Conservation (phyloP, 2,329 filamentous ascomycete species). For the Arachnopeziza araneosa region DNA sequence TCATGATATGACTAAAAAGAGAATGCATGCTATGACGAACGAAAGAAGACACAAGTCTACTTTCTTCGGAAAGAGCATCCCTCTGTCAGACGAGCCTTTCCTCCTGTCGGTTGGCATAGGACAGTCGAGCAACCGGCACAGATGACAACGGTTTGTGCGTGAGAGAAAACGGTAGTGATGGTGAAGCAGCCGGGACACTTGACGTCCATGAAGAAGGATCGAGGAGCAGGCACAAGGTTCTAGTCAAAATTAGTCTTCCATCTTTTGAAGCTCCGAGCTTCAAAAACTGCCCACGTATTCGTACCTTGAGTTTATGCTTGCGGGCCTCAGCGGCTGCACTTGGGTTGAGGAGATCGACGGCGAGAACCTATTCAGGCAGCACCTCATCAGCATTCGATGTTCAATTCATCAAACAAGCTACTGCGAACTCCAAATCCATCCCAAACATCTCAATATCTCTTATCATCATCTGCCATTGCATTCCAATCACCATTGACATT, state of each 20-base stretch:
- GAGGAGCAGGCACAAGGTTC: slow-evolving; percentile 91
- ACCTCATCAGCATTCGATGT: slow-evolving; percentile 42
- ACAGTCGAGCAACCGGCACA: slow-evolving; percentile 99
- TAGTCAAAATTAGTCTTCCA: slow-evolving; percentile 34
- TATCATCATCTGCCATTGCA: background rate
- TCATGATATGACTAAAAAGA: slow-evolving; percentile 25
- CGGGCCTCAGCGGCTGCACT: slow-evolving; percentile 94
- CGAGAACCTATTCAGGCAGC: slow-evolving; percentile 76
- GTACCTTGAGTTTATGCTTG: slow-evolving; percentile 99
- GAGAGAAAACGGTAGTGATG: slow-evolving; percentile 99
- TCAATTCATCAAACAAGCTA: slow-evolving; percentile 7
- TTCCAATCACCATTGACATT: slow-evolving; percentile 6
- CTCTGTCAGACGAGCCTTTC: slow-evolving; percentile 98
- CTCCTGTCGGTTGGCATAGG: slow-evolving; percentile 98
- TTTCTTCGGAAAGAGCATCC: slow-evolving; percentile 99
- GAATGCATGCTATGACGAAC: slow-evolving; percentile 24
- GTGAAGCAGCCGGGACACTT: slow-evolving; percentile 99
- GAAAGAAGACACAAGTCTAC: slow-evolving; percentile 60
- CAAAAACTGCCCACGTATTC: slow-evolving; percentile 23
- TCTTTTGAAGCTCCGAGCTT: background rate
- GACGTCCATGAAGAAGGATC: slow-evolving; percentile 99
- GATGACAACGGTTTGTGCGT: slow-evolving; percentile 99
- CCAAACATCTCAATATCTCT: slow-evolving; percentile 5
- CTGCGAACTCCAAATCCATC: background rate
- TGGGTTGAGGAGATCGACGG: slow-evolving; percentile 99